These are phyloP conservation scores for Triticum monococcum DNA, from an alignment of 176 grass and related monocot genomes.

Conservation along the genomic window DNA sequence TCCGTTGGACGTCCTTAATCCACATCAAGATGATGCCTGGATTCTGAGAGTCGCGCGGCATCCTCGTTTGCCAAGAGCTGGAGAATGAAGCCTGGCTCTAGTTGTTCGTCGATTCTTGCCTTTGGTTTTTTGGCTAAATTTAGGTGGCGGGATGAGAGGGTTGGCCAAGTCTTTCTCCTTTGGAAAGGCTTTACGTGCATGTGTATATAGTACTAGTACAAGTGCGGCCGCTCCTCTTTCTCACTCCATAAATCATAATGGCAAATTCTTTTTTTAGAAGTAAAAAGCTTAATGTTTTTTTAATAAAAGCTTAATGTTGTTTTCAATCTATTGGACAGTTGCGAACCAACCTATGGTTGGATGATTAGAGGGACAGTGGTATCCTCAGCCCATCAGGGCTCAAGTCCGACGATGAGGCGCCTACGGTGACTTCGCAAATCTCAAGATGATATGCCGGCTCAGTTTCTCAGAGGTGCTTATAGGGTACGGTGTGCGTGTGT, in stretches of 20 bases:
- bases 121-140: slow-evolving; percentile 26
- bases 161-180: slow-evolving; percentile 3
- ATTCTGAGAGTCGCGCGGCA: background rate
- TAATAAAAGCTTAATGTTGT: too few relatives aligned
- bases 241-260: background rate
- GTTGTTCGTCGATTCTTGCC: background rate
- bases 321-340: too few relatives aligned
- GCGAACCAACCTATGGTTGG: too few relatives aligned
- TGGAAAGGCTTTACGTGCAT: background rate
- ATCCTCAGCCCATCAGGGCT: too few relatives aligned
- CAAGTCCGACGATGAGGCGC: too few relatives aligned
- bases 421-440: too few relatives aligned
- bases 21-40: slow-evolving; percentile 23
- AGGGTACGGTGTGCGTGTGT: too few relatives aligned
- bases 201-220: background rate
- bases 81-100: slow-evolving; percentile 1
- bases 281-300: too few relatives aligned
- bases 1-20: background rate
- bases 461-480: too few relatives aligned
- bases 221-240: background rate
- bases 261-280: too few relatives aligned
- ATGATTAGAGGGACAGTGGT: too few relatives aligned
- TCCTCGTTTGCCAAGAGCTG: background rate
- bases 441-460: too few relatives aligned
- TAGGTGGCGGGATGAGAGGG: background rate